Percentiles rank a stretch among this genome's conserved stretches.
phyloP scores from a whole-genome alignment of 2,329 filamentous ascomycete species.

The Venturiaceae sp. region DNA sequence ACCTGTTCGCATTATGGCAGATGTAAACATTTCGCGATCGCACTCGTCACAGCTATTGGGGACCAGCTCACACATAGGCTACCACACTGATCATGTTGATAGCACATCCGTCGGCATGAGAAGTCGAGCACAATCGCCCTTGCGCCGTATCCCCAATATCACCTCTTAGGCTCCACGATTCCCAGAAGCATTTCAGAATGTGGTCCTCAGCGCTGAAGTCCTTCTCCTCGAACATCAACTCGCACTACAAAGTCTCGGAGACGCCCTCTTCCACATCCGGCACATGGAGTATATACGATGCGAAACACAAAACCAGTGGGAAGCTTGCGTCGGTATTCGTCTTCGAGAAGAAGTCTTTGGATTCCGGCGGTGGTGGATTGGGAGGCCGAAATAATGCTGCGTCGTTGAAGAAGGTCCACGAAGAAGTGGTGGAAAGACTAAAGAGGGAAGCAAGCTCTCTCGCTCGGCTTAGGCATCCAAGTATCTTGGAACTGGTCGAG shows the following conservation, averaged over 20 bases:
- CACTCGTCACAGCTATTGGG: background rate
- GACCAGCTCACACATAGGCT: background rate
- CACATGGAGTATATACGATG: constrained; percentile 96
- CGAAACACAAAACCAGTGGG: constrained; percentile 90
- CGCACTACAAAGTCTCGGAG: constrained; percentile 77
- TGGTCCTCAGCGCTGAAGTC: constrained; percentile 92
- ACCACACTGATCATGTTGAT: background rate
- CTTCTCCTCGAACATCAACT: constrained; percentile 84
- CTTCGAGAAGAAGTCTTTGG: constrained; percentile 82
- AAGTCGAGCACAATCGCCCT: background rate
- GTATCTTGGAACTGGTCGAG: constrained; percentile 83
- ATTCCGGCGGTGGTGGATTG: constrained; percentile 52
- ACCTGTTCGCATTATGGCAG: background rate
- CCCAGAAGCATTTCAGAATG: constrained; percentile 41
- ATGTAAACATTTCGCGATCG: background rate
- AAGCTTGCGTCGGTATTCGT: constrained; percentile 87
- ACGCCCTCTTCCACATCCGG: constrained; percentile 72
- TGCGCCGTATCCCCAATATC: background rate
- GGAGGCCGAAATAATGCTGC: constrained; percentile 51
- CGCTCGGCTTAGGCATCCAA: constrained; percentile 81
- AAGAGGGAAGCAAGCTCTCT: constrained; percentile 88
- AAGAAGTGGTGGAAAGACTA: constrained; percentile 83
- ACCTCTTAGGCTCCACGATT: background rate
- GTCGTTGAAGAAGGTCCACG: constrained; percentile 68
- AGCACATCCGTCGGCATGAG: background rate